phyloP scores from a whole-genome alignment of 148 eudicot genomes.

The Heliosperma pusillum region DNA sequence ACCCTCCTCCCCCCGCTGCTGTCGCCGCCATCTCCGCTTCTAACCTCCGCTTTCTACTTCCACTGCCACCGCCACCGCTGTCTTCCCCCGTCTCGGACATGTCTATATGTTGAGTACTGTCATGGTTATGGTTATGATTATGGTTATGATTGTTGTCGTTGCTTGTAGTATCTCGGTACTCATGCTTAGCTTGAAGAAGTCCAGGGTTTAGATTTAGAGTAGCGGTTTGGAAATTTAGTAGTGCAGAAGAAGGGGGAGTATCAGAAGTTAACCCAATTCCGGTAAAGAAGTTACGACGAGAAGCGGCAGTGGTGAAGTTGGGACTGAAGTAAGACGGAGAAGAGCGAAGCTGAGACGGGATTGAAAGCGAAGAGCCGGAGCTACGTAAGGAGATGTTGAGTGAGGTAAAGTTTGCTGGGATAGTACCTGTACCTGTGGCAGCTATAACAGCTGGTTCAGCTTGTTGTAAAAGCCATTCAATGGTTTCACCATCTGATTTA shows the following conservation, averaged over 20 bases:
- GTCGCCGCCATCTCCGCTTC: conserved; percentile 23
- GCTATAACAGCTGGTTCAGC: conserved; percentile 95
- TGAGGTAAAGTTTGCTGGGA: conserved; percentile 90
- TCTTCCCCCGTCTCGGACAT: conserved; percentile 49
- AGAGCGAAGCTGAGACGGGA: conserved; percentile 78
- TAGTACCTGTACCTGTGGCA: conserved; percentile 98
- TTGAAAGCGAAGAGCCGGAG: conserved; percentile 82
- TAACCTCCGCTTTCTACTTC: conserved; percentile 38
- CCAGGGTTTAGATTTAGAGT: conserved; percentile 32
- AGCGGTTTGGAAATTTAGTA: conserved; percentile 55
- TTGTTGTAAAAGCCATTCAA: conserved; percentile 95
- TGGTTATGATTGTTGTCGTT: neutral
- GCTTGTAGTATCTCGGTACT: conserved; percentile 29
- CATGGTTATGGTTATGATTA: neutral
- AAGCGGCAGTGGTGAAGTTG: conserved; percentile 51
- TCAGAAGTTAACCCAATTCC: conserved; percentile 45
- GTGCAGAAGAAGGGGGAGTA: conserved; percentile 36
- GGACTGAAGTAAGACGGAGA: conserved; percentile 58
- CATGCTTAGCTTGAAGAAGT: conserved; percentile 47
- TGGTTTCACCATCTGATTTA: conserved; percentile 91
- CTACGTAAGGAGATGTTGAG: conserved; percentile 80
- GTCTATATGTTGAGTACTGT: conserved; percentile 30
- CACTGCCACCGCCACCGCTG: conserved; percentile 30
- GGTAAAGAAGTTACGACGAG: conserved; percentile 54
- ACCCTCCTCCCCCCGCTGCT: conserved; percentile 27